Conservation (phyloP, 208 protist genomes). For the Trypanosoma scelopori region DNA sequence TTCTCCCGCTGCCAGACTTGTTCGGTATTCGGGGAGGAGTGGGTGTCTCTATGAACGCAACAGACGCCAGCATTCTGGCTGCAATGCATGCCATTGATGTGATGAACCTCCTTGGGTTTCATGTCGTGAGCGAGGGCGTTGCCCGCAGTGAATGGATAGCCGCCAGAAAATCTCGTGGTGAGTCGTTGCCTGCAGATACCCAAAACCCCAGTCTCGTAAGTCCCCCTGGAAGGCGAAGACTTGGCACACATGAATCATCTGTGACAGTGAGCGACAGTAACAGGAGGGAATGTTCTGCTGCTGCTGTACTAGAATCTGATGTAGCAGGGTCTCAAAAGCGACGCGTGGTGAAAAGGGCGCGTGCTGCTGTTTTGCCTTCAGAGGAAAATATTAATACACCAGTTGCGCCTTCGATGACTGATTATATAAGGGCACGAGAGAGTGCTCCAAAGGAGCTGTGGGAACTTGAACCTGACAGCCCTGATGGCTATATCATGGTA, state of each 20-base stretch:
- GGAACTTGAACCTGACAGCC: slow-evolving; percentile 56
- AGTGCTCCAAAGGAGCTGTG: slow-evolving; percentile 50
- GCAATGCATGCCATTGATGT: slow-evolving; percentile 88
- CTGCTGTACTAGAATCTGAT: slow-evolving; percentile 1
- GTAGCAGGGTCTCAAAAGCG: slow-evolving; percentile 8
- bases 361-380: background rate
- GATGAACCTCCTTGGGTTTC: slow-evolving; percentile 52
- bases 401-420: background rate
- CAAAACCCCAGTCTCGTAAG: slow-evolving; percentile 30
- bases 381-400: background rate
- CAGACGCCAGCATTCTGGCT: slow-evolving; percentile 62
- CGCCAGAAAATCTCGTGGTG: background rate
- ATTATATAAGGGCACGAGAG: slow-evolving; percentile 29
- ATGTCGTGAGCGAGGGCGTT: background rate
- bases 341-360: slow-evolving; percentile 27
- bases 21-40: slow-evolving; percentile 84
- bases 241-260: background rate
- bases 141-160: slow-evolving; percentile 18
- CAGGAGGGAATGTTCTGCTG: background rate
- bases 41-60: slow-evolving; percentile 52
- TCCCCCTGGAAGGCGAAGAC: slow-evolving; percentile 40
- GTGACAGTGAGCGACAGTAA: background rate
- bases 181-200: slow-evolving; percentile 6
- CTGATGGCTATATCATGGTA: slow-evolving; percentile 76
- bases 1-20: slow-evolving; percentile 65